phyloP scores from a whole-genome alignment of 768 basidiomycete genomes.

The Lentinula sp. region DNA sequence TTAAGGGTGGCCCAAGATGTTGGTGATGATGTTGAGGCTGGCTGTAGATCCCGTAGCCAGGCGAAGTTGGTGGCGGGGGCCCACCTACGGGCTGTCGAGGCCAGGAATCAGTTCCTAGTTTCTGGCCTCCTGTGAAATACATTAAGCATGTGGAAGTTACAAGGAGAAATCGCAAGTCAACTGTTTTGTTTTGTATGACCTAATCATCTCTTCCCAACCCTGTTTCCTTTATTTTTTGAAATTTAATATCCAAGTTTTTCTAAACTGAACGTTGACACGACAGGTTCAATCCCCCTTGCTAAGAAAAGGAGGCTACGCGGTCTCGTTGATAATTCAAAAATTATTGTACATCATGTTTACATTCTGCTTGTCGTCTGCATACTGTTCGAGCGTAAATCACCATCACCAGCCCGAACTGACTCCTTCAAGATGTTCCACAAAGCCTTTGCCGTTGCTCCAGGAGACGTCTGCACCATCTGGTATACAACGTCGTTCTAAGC shows the following conservation, averaged over 20 bases:
- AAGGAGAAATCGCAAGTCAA: background rate
- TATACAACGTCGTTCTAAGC: background rate
- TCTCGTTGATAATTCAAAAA: too few relatives aligned
- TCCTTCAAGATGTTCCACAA: background rate
- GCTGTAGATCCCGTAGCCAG: constrained; percentile 70
- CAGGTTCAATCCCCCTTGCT: too few relatives aligned
- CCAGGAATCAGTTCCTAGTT: constrained; percentile 1
- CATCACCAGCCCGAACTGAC: background rate
- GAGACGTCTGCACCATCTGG: constrained; percentile 2
- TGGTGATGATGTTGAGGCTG: constrained; percentile 14
- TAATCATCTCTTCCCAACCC: background rate
- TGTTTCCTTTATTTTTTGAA: too few relatives aligned
- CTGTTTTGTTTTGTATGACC: background rate
- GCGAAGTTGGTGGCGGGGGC: constrained; percentile 58
- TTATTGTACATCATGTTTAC: background rate
- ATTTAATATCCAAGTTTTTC: too few relatives aligned
- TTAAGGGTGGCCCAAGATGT: constrained; percentile 32
- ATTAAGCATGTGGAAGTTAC: background rate
- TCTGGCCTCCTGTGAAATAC: constrained; percentile 1
- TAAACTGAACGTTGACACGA: too few relatives aligned
- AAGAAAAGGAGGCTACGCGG: too few relatives aligned
- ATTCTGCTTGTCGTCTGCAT: background rate
- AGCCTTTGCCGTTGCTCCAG: background rate
- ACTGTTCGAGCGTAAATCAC: background rate
- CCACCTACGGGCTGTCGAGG: constrained; percentile 26